Base-by-base conservation (phyloP, 768 basidiomycete species). In the Mycena polygramma region DNA sequence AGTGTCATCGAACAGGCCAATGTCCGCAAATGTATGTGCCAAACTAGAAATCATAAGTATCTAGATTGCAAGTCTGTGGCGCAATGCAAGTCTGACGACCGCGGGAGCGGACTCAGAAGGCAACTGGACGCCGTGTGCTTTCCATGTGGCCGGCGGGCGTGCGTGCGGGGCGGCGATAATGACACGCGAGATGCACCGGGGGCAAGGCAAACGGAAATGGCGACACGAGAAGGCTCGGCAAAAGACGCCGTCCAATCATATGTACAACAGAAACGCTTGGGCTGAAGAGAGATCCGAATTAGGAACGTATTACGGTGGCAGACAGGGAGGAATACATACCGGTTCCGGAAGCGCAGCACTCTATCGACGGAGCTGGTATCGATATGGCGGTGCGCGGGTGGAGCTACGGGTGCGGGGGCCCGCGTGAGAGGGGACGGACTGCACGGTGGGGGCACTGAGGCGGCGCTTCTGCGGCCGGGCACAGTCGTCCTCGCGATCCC, bases 401-500 rank as follows among this genome's bases (percentile, higher is more conserved):
- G 64, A 66, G 39, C 63, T 66, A 30, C 69, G 69, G 26, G 69
- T 70, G 24, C 69, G 64, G 39, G 69, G 64, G 26, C 64, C 69
- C 46, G 60, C 2, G 54, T 65, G 67, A 11, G 41, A 35, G 3
- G 48, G 41, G 7, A 22, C 48, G 10, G 53, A 41, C 19, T 70
- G 60, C 35, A 43, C 24, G 19, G 24, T 61, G 35, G 73, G 65
- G 48, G 41, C 66, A 15, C 36, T 68, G n/a, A 65, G 36, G 10
- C 66, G 68, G 59, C 75, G 71, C 64, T 76, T 76, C 66, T 73
- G 75, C 7, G 63, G 66, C 41, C 64, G 70, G 4, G 36, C 59
- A 36, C 59, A 43, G 20, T 73, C 72, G 45, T 74, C 71, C 48
- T 72, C 67, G 36, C 75, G 72, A 64, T 78, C 70, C 61, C 64